phyloP scores from a whole-genome alignment of 2,329 filamentous ascomycete genomes.

The Trichoderma aggressivum region DNA sequence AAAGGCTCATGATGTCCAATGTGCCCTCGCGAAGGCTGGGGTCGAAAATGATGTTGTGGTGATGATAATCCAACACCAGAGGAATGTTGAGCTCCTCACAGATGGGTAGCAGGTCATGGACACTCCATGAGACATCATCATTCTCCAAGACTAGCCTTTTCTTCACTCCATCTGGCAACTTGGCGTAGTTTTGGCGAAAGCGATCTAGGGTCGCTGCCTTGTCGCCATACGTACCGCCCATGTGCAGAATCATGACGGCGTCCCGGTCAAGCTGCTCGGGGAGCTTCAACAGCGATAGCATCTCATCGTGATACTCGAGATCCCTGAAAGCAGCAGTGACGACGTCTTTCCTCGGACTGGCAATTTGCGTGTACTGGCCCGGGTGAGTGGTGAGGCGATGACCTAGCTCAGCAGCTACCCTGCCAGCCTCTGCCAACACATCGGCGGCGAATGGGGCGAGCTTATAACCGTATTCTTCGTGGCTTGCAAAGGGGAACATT shows the following conservation, averaged over 20 bases:
- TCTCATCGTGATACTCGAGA: constrained; percentile 81
- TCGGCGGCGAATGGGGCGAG: constrained; percentile 80
- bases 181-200: constrained; percentile 71
- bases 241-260: constrained; percentile 91
- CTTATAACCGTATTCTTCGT: constrained; percentile 81
- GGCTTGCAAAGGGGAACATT: constrained; percentile 96
- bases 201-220: constrained; percentile 74
- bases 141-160: constrained; percentile 85
- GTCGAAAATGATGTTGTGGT: constrained; percentile 93
- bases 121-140: constrained; percentile 89
- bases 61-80: constrained; percentile 87
- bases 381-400: constrained; percentile 89
- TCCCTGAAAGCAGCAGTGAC: constrained; percentile 75
- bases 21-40: constrained; percentile 74
- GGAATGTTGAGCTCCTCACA: constrained; percentile 96
- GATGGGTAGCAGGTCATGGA: constrained; percentile 83
- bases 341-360: constrained; percentile 74
- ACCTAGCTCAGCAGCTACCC: constrained; percentile 70
- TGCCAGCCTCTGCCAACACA: constrained; percentile 71
- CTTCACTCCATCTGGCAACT: constrained; percentile 67
- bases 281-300: constrained; percentile 73
- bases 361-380: constrained; percentile 89
- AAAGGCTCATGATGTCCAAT: constrained; percentile 70
- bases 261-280: constrained; percentile 77
- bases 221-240: constrained; percentile 88